Evolutionary conservation across 176 grass and related monocot species (phyloP), one percentile per base, ranked within the genome.

Genomic region (Avena sativa): DNA sequence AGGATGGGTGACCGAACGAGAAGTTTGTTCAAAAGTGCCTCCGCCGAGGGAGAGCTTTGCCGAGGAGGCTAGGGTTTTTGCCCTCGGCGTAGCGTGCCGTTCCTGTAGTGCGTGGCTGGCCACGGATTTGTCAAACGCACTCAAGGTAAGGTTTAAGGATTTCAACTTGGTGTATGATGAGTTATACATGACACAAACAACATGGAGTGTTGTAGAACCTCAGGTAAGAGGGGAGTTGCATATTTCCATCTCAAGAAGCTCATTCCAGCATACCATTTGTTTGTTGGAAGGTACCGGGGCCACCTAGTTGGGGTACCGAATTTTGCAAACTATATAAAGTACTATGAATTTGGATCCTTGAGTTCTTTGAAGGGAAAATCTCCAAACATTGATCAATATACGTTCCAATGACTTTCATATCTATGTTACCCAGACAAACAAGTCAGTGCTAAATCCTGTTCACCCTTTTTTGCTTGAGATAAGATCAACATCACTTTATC

Each of bases 261-360:
- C 21, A 79, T 98, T 89, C 96, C 90, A 49, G 93, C 93, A 58
- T 95, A 98, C 21, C 89, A 91, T 56, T 63, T 86, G 8, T 98
- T 95, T 92, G 75, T 92, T 83, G 91, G 86, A 51, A 95, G 91
- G 79, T 98, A 79, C 76, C 81, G 72, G 25, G 78, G 84, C 7
- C 88, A 92, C 1, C 84, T 95, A 65, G 91, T 94, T 66, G 87
- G 89, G 7, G 74, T 62, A 73, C 85, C 84, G 87, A 74, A 46
- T 84, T 84, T 74, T 8, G 38, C 85, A 28, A 93, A 48, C 9
- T 48, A 48, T 10, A 10, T 48, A 48, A 48, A 48, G 46, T 48
- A 48, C 9, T 2, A 1, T 9, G 46, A 10, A 48, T 48, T 48
- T 48, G 46, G 46, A 48, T 48, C 49, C 11, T 51, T 12, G 49